Evolutionary conservation across 805 yeast genomes (phyloP).

Genomic region (Grigorovia humatica): DNA sequence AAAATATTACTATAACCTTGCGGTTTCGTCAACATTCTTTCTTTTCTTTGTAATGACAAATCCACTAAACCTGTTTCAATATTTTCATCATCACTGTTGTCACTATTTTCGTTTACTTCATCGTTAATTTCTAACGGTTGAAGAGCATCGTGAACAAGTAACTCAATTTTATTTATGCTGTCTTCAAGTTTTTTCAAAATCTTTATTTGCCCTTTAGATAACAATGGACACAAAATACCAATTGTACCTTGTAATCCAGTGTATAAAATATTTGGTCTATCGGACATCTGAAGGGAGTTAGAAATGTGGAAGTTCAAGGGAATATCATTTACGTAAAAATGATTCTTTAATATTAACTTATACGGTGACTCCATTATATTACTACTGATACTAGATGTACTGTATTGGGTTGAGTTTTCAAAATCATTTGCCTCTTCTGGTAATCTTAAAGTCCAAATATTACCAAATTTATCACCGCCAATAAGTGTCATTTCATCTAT

Average conservation of each 20-base stretch:
- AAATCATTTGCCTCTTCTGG: constrained; percentile 31
- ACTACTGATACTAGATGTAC: constrained; percentile 5
- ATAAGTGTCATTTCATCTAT: constrained; percentile 69
- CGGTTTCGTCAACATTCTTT: constrained; percentile 1
- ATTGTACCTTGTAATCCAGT: constrained; percentile 75
- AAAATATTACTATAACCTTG: constrained; percentile 33
- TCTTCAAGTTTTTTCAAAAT: constrained; percentile 48
- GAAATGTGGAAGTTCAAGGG: constrained; percentile 49
- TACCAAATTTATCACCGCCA: constrained; percentile 86
- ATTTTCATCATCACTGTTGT: constrained; percentile 4
- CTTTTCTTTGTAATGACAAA: neutral
- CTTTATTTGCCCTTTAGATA: constrained; percentile 49
- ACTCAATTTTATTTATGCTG: constrained; percentile 9
- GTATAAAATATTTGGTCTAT: constrained; percentile 55
- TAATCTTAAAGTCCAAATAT: constrained; percentile 55
- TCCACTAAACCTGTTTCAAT: neutral
- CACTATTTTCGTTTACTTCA: constrained; percentile 13
- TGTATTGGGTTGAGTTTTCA: constrained; percentile 6
- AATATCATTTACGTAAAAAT: constrained; percentile 61
- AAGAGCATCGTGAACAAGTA: constrained; percentile 6
- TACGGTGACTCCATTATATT: constrained; percentile 31
- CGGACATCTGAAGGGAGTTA: constrained; percentile 28
- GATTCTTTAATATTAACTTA: constrained; percentile 42
- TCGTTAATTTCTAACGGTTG: constrained; percentile 5
- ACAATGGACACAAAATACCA: constrained; percentile 62